Percentiles rank a stretch among this genome's conserved stretches.
Evolutionary conservation across 441 rosid genomes (phyloP).

Genomic region (Hura crepitans): DNA sequence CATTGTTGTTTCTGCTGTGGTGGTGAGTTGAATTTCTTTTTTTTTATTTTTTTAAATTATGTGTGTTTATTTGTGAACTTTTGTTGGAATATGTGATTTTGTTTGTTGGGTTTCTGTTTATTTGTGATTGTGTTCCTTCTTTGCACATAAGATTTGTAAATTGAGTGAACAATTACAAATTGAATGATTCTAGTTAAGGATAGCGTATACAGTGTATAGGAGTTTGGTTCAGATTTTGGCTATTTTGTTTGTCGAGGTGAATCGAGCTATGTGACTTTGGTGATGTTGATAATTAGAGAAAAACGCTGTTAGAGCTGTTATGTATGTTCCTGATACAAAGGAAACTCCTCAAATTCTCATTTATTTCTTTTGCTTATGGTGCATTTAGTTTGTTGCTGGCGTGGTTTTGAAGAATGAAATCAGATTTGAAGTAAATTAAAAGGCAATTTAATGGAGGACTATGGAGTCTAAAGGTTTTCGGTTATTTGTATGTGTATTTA

Average conservation of each 20-base stretch:
- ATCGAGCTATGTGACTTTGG: not conserved
- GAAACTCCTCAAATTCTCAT: not conserved
- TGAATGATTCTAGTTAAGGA: not conserved
- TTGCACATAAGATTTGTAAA: not conserved
- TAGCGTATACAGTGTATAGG: not conserved
- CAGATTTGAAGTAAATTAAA: not conserved
- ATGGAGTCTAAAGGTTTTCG: not conserved
- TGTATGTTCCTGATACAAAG: not conserved
- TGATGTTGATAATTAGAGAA: not conserved
- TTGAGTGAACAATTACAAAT: not conserved
- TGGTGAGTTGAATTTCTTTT: conserved; percentile 32
- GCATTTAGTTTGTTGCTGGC: not conserved
- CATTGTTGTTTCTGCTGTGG: conserved; percentile 70
- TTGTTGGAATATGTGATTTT: not conserved
- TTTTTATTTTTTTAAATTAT: not conserved
- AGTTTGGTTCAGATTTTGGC: not conserved
- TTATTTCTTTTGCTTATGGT: no score
- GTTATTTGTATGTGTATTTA: not conserved
- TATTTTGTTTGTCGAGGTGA: not conserved
- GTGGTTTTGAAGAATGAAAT: not conserved
- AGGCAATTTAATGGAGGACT: not conserved
- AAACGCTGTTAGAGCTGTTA: not conserved
- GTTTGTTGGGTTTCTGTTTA: no score
- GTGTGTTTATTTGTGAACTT: not conserved
- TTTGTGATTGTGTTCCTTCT: not conserved